Evolutionary conservation across 305 asterid genomes (phyloP), one percentile per base, ranked within the genome.

Genomic region (Solanum hybrid): DNA sequence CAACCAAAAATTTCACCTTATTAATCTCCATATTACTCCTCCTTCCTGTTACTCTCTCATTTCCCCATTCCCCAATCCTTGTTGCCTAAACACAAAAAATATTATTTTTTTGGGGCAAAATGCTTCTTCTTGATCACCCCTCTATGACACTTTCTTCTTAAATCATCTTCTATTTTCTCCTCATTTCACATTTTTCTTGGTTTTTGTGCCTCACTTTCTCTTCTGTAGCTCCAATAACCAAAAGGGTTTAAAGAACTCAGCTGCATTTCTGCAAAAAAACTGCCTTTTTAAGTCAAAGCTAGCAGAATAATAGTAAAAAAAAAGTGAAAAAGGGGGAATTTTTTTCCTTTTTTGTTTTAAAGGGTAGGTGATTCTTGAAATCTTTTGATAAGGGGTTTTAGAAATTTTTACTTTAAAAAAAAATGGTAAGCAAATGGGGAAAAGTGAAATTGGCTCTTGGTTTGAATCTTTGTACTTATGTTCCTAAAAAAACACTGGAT

Each of bases 401-500:
- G 80, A 26, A 29, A 7, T 36, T 79, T 13, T 5, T 79, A 5
- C 56, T 79, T 79, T 14, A 2, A 5, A 9, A 40, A 42, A 40
- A 75, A 89, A 94, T 95, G 98, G 98, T 93, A 29, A 95, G 94
- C 89, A 95, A 93, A 91, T 95, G 98, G 98, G 93, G 93, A 93
- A 95, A 95, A 93, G 92, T 94, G 51, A 95, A 94, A 90, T 87
- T 92, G 76, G 97, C 97, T 17, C 94, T 95, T 79, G 97, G 96
- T n/a, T 60, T 94, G 92, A 95, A 94, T 92, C 93, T 94, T 73
- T 95, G 97, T 82, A 93, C 94, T 31, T 92, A 93, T 87, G 92
- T 91, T 34, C 95, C 97, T 5, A 94, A 91, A 87, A 90, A 90
- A 46, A 92, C 90, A 64, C 85, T 91, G 13, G 94, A 93, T 85